Conservation (phyloP, 495 filamentous ascomycete genomes). For the Physcia stellaris region DNA sequence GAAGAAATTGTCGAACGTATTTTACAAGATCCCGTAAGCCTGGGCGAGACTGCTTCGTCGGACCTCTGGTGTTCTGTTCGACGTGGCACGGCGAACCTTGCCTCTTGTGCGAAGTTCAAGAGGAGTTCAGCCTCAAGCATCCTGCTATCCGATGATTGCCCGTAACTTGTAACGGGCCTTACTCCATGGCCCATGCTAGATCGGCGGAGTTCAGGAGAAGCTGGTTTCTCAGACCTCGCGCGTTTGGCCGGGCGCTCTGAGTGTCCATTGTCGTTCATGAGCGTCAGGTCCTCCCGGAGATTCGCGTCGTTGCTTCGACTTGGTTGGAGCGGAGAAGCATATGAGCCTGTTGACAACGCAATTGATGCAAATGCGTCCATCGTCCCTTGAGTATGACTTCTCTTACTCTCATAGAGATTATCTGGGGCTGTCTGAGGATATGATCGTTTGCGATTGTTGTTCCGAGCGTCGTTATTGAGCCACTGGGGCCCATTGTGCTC, state of each 20-base stretch:
- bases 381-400: constrained; percentile 13
- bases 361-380: constrained; percentile 43
- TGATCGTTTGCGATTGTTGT: constrained; percentile 2
- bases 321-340: not conserved
- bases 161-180: constrained; percentile 32
- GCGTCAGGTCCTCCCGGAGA: not conserved
- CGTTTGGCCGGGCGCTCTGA: constrained; percentile 41
- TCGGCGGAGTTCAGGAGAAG: constrained; percentile 31
- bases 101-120: constrained; percentile 18
- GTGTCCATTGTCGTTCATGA: not conserved
- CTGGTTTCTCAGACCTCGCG: constrained; percentile 41
- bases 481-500: constrained; percentile 14
- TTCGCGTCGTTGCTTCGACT: constrained; percentile 1
- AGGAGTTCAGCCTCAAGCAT: constrained; percentile 40
- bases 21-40: not conserved
- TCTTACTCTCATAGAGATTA: not conserved
- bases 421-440: not conserved
- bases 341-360: constrained; percentile 36
- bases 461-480: not conserved
- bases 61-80: not conserved
- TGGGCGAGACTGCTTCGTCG: no score
- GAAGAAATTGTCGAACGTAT: not conserved
- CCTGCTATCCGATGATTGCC: constrained; percentile 28
- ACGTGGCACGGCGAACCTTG: not conserved
- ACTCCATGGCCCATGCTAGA: constrained; percentile 11